Base-by-base conservation (phyloP, 345 rosid species). In the Angophora floribunda region DNA sequence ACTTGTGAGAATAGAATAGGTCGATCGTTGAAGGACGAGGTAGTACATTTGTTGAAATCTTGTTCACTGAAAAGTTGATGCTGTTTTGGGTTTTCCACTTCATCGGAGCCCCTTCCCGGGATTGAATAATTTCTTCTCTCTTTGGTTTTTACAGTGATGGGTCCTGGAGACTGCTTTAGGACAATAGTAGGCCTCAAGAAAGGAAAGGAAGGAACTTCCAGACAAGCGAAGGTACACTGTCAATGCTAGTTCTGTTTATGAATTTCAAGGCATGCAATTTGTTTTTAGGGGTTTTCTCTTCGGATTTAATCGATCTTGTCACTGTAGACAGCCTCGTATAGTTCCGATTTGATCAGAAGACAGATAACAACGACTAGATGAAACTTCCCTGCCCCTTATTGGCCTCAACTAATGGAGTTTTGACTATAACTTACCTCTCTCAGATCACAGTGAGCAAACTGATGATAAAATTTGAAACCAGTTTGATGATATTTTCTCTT, bases 151-250 rank as follows among this genome's bases (percentile, higher is more conserved):
- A 75, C 8, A 41, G 84, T 19, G 85, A 93, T 96, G 97, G 97
- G 97, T 89, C 86, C 94, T 36, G 96, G 96, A 70, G 87, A 91
- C 88, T 94, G 98, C 91, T 89, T 95, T 86, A 91, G 95, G 87
- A 90, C 91, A 28, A 49, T 93, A 63, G 89, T 91, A 86, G 52
- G 94, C 87, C 82, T 86, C 9, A 93, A 89, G 90, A 93, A 91
- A 89, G 75, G 87, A 45, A 95, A 94, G 87, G 84, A 89, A 52
- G 91, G 75, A 87, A 91, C 90, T 88, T 90, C 94, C 79, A 93
- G 89, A 79, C 92, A 89, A 88, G 90, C 87, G 50, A 93, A 94
- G 96, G 96, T 94, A 91, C 61, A 59, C 85, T 21, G 32, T 41
- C n/a, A 8, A 15, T 61, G 59, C 75, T 10, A 10, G 26, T 41